These are phyloP conservation scores for Mallotus nudiflorus DNA, from an alignment of 345 rosid species.

Conservation along the genomic window DNA sequence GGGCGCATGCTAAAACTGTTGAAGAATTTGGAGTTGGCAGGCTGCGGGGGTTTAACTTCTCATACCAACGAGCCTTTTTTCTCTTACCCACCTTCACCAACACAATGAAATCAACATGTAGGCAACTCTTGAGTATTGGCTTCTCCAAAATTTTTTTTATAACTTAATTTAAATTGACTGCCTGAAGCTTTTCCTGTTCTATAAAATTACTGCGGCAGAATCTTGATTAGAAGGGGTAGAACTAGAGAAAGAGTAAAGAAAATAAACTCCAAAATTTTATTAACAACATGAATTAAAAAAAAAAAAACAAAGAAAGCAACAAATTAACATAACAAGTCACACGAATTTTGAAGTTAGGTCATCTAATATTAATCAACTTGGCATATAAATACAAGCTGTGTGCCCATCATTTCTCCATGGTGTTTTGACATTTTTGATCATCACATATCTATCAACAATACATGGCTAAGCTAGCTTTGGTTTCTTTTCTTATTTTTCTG, in stretches of 20 bases:
- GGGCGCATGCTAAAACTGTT: neutral
- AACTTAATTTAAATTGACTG: too few species aligned
- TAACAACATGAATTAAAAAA: neutral
- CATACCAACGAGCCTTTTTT: neutral
- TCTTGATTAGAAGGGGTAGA: too few species aligned
- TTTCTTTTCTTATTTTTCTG: constrained; percentile 27
- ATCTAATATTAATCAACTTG: constrained; percentile 33
- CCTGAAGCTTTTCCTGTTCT: too few species aligned
- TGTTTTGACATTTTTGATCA: neutral
- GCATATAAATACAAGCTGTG: constrained; percentile 8
- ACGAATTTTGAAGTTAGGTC: constrained; percentile 37
- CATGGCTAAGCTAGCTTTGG: constrained; percentile 44
- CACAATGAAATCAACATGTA: too few species aligned
- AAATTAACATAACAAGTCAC: constrained; percentile 6
- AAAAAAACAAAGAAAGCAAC: neutral
- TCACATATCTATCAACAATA: neutral
- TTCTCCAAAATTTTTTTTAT: too few species aligned
- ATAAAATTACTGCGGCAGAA: too few species aligned
- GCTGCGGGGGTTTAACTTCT: constrained; percentile 34
- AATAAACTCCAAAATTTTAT: too few species aligned
- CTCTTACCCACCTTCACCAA: constrained; percentile 24
- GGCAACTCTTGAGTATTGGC: too few species aligned
- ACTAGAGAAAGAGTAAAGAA: too few species aligned
- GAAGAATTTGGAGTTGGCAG: constrained; percentile 19
- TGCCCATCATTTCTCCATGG: constrained; percentile 1